These are phyloP conservation scores for Claviceps sp. DNA, from an alignment of 2,329 filamentous ascomycete genomes.

Conservation along the genomic window DNA sequence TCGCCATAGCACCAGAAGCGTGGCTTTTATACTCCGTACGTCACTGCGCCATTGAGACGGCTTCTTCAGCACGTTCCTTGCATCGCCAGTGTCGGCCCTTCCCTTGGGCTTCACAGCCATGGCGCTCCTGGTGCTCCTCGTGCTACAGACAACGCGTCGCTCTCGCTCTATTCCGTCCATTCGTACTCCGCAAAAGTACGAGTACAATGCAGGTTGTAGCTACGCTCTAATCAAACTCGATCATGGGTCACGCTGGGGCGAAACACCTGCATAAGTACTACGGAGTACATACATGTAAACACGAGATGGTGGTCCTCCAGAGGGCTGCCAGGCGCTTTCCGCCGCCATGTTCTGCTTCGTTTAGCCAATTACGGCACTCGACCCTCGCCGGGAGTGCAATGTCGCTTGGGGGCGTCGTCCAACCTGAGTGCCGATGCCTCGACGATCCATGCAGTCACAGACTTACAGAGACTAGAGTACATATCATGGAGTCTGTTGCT, in stretches of 20 bases:
- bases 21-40: no score
- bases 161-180: no score
- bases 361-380: neutral
- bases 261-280: constrained; percentile 2
- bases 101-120: no score
- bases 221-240: neutral
- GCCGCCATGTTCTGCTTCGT: neutral
- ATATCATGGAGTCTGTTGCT: neutral
- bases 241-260: constrained; percentile 6
- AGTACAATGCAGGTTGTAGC: no score
- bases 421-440: neutral
- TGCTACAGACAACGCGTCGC: no score
- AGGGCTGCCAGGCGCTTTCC: constrained; percentile 1
- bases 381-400: neutral
- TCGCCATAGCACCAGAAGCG: no score
- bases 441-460: neutral
- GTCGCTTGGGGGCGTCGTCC: neutral
- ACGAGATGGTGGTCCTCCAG: constrained; percentile 4
- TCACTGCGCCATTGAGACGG: no score
- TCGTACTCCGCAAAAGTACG: no score
- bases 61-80: no score
- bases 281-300: constrained; percentile 2
- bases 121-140: no score
- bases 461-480: neutral
- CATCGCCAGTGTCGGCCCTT: no score